Conservation (phyloP, 2,329 filamentous ascomycete genomes). For the Knufia petricola region DNA sequence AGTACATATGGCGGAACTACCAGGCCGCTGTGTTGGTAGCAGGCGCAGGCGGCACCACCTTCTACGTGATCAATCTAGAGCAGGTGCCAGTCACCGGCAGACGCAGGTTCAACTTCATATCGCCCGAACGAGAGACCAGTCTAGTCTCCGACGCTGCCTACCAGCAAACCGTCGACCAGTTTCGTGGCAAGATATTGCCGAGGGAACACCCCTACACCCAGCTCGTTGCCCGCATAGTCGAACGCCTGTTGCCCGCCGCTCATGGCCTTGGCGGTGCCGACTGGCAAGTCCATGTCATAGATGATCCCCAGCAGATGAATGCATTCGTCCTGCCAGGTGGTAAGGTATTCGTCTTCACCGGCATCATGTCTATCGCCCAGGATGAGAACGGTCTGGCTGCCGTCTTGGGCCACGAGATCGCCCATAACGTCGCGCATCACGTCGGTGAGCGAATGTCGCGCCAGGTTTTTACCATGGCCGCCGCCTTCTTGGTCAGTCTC, state of each 20-base stretch:
- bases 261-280: constrained; percentile 30
- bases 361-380: constrained; percentile 48
- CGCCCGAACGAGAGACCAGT: constrained; percentile 34
- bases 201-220: constrained; percentile 39
- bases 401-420: constrained; percentile 55
- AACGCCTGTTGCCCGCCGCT: constrained; percentile 45
- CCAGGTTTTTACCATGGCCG: constrained; percentile 25
- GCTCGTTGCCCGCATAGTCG: constrained; percentile 44
- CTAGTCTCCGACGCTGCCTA: constrained; percentile 37
- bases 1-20: constrained; percentile 22
- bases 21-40: constrained; percentile 18
- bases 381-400: constrained; percentile 51
- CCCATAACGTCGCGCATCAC: constrained; percentile 52
- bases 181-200: constrained; percentile 39
- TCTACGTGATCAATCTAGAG: constrained; percentile 50
- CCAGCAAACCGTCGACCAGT: constrained; percentile 39
- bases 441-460: constrained; percentile 46
- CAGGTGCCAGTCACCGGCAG: constrained; percentile 44
- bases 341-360: constrained; percentile 56
- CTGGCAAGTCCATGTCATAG: constrained; percentile 54
- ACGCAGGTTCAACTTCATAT: constrained; percentile 50
- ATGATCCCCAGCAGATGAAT: constrained; percentile 42
- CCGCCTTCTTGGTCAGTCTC: constrained; percentile 25
- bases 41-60: constrained; percentile 32
- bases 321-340: constrained; percentile 56